A percentile compares a stretch with the other conserved stretches of the same genome.
Evolutionary conservation across 2,329 filamentous ascomycete species (phyloP).

Genomic region (Trichoderma hamatum): DNA sequence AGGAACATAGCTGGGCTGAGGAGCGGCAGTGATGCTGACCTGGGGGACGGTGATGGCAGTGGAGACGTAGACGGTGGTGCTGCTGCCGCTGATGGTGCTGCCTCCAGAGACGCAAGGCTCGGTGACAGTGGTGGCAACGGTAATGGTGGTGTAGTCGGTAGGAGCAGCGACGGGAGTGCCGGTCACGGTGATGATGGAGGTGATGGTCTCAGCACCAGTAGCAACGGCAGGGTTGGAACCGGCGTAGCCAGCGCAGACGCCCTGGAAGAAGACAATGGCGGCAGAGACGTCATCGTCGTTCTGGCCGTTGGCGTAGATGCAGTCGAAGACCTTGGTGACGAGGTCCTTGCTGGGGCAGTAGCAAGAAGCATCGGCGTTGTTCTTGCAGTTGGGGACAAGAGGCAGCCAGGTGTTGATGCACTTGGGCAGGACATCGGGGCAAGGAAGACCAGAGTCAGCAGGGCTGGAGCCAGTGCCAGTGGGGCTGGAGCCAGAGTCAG

Average conservation of each 20-base stretch:
- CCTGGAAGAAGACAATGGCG: slow-evolving; percentile 83
- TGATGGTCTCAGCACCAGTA: slow-evolving; percentile 69
- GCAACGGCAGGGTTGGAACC: slow-evolving; percentile 81
- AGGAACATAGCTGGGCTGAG: slow-evolving; percentile 46
- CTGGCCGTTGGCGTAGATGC: slow-evolving; percentile 76
- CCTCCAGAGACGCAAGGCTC: slow-evolving; percentile 54
- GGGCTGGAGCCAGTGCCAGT: slow-evolving; percentile 28
- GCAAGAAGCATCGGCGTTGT: slow-evolving; percentile 82
- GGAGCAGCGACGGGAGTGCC: slow-evolving; percentile 54
- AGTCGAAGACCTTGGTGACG: slow-evolving; percentile 77
- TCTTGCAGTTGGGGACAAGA: slow-evolving; percentile 67
- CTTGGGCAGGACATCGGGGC: slow-evolving; percentile 75
- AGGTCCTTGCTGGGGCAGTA: slow-evolving; percentile 83
- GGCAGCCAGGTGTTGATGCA: slow-evolving; percentile 93
- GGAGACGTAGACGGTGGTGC: slow-evolving; percentile 53
- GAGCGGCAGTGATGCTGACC: slow-evolving; percentile 48
- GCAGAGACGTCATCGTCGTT: slow-evolving; percentile 66
- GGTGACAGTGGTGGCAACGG: slow-evolving; percentile 51
- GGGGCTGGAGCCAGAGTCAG: slow-evolving; percentile 28
- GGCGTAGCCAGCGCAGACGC: slow-evolving; percentile 80
- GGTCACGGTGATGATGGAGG: slow-evolving; percentile 61
- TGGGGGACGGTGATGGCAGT: slow-evolving; percentile 57
- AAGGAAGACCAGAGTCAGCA: slow-evolving; percentile 44
- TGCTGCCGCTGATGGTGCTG: slow-evolving; percentile 51
- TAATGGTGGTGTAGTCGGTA: slow-evolving; percentile 53